Conservation (phyloP, 2,329 filamentous ascomycete genomes). For the Neocucurbitaria cava region DNA sequence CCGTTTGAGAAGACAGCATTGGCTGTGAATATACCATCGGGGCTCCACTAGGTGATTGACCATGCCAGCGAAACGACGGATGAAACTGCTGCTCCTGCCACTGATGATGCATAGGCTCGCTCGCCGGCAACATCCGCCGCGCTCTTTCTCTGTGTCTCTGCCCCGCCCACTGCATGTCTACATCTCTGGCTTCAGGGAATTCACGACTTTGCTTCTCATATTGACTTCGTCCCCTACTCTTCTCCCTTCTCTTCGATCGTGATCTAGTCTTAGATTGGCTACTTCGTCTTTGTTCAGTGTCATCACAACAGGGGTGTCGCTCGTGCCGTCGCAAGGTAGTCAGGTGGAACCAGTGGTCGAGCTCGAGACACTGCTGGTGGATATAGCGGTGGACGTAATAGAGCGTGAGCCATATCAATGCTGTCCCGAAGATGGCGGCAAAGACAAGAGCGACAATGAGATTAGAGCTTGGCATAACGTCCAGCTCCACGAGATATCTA, state of each 20-base stretch:
- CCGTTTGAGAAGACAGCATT: background rate
- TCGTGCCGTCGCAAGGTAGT: background rate
- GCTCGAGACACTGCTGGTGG: constrained; percentile 16
- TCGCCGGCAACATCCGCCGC: constrained; percentile 3
- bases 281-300: constrained; percentile 5
- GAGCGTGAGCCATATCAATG: constrained; percentile 23
- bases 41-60: background rate
- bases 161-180: background rate
- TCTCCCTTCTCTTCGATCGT: constrained; percentile 5
- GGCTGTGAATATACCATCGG: background rate
- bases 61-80: background rate
- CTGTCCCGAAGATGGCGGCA: constrained; percentile 27
- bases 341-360: constrained; percentile 25
- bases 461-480: constrained; percentile 17
- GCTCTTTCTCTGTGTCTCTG: background rate
- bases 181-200: background rate
- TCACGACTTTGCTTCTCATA: background rate
- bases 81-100: background rate
- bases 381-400: constrained; percentile 28
- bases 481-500: background rate
- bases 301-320: constrained; percentile 1
- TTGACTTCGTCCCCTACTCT: background rate
- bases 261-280: constrained; percentile 6
- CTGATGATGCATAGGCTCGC: constrained; percentile 1
- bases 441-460: constrained; percentile 27